Evolutionary conservation across 805 yeast species (phyloP).

Genomic region (Lipomyces orientalis): DNA sequence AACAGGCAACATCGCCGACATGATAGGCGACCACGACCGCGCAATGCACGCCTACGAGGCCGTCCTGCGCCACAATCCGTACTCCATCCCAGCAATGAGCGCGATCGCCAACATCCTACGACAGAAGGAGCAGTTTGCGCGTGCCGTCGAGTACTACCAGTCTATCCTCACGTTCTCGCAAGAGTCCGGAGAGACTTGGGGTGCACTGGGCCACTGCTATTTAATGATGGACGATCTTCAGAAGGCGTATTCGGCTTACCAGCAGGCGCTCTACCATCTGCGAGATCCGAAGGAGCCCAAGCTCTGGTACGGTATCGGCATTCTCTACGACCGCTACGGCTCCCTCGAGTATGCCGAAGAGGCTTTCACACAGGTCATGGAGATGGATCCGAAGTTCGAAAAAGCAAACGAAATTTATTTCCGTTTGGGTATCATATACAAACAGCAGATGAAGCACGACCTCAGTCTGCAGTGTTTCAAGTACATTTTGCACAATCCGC

Average conservation of each 20-base stretch:
- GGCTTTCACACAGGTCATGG: conserved; percentile 94
- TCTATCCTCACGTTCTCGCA: conserved; percentile 80
- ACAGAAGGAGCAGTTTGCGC: conserved; percentile 85
- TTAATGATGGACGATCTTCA: conserved; percentile 95
- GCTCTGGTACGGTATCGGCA: conserved; percentile 98
- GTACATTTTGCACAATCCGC: conserved; percentile 88
- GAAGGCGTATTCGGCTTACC: conserved; percentile 95
- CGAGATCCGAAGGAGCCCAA: conserved; percentile 95
- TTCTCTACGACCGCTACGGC: conserved; percentile 93
- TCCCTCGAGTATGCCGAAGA: conserved; percentile 97
- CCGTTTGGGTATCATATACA: conserved; percentile 93
- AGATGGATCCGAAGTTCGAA: conserved; percentile 93
- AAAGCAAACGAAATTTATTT: conserved; percentile 96
- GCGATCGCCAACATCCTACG: conserved; percentile 88
- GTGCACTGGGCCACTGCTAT: conserved; percentile 85
- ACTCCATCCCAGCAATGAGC: conserved; percentile 82
- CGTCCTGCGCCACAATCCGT: conserved; percentile 84
- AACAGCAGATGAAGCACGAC: conserved; percentile 86
- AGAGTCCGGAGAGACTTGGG: conserved; percentile 97
- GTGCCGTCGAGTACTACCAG: conserved; percentile 93
- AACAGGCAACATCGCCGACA: conserved; percentile 86
- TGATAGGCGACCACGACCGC: conserved; percentile 83
- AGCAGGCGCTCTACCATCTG: conserved; percentile 88
- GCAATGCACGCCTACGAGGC: conserved; percentile 89
- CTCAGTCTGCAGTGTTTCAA: conserved; percentile 94